Percentiles rank a stretch among this genome's conserved stretches.
These are phyloP conservation scores for Miscanthus lutarioriparius DNA, from an alignment of 176 grass and related monocot genomes.

Conservation along the genomic window DNA sequence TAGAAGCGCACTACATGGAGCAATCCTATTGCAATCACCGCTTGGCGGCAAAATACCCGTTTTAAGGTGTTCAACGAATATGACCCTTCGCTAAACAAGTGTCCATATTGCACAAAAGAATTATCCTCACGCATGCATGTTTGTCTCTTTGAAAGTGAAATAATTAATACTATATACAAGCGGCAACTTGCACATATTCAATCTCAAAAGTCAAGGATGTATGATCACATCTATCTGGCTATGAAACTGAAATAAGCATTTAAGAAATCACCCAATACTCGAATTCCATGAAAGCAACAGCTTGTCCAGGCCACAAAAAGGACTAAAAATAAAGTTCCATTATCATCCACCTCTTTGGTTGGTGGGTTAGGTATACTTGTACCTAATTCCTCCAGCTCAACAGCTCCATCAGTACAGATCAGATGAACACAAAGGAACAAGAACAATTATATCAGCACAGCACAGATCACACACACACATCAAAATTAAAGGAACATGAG, in stretches of 20 bases:
- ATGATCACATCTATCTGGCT: conserved; percentile 48
- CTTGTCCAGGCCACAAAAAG: conserved; percentile 39
- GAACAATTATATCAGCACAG: conserved; percentile 52
- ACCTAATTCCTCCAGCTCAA: conserved; percentile 63
- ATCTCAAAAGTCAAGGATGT: conserved; percentile 47
- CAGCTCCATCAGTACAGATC: conserved; percentile 38
- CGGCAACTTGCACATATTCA: conserved; percentile 36
- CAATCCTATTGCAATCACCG: background rate
- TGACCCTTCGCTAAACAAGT: background rate
- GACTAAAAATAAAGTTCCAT: conserved; percentile 33
- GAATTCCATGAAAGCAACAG: conserved; percentile 63
- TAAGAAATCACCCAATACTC: conserved; percentile 18
- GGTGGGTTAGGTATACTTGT: conserved; percentile 45
- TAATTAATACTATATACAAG: background rate
- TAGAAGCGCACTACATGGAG: conserved; percentile 1
- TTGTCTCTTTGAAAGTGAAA: conserved; percentile 19
- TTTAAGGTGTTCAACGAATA: background rate
- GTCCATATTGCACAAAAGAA: background rate
- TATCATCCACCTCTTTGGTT: conserved; percentile 33
- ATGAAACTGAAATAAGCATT: conserved; percentile 40
- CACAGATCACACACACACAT: conserved; percentile 30
- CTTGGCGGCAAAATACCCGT: conserved; percentile 16
- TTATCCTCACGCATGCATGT: conserved; percentile 19
- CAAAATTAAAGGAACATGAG: conserved; percentile 33
- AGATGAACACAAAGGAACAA: conserved; percentile 45